Base-by-base conservation (phyloP, 352 stramenopile genomes). In the Phytophthora ramorum region DNA sequence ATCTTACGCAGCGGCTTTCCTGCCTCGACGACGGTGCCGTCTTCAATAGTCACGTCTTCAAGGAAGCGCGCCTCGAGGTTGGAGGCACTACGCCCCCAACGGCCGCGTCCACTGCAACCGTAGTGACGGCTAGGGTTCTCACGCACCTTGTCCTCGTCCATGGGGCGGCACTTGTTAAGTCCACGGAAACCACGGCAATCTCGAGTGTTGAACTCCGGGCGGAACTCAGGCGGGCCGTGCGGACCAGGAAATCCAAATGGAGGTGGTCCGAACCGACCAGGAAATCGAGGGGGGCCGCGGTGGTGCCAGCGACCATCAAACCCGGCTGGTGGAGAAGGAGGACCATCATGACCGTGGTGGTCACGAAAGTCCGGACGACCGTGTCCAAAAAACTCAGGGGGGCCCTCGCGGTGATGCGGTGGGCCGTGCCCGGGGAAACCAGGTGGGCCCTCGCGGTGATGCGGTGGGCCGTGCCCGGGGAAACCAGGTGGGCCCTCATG, bases 1-100 rank as follows among this genome's bases (percentile, higher is more conserved):
- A 82, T 79, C 71, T 96, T 96, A 28, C 73, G 66, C 16, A 97
- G 55, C 4, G 52, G 50, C 13, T 76, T 69, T 35, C 76, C 76
- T 0, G 83, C 73, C 12, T 73, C 76, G 19, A 93, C 67, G 3
- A 91, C 70, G 9, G 78, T 92, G 28, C 90, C 87, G 45, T 96
- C 88, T 17, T 84, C 78, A 34, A 95, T 77, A 7, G 81, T 90
- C 35, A 96, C 76, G 52, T 97, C 90, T 49, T 88, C 79, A 13
- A 95, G 60, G 54, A 97, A 96, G 28, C 61, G 53, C 3, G 76
- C 81, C 10, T 76, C 64, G 10, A 86, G 58, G 24, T 81, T 60
- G 16, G 54, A 63, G 20, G 50, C 51, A 16, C 53, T 50, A 24
- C 58, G 24, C 5, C 35, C 14, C 38, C 59, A 73, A 48, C 59